Base-by-base conservation (phyloP, 2,329 filamentous ascomycete species). In the Trichoderma polysporum region DNA sequence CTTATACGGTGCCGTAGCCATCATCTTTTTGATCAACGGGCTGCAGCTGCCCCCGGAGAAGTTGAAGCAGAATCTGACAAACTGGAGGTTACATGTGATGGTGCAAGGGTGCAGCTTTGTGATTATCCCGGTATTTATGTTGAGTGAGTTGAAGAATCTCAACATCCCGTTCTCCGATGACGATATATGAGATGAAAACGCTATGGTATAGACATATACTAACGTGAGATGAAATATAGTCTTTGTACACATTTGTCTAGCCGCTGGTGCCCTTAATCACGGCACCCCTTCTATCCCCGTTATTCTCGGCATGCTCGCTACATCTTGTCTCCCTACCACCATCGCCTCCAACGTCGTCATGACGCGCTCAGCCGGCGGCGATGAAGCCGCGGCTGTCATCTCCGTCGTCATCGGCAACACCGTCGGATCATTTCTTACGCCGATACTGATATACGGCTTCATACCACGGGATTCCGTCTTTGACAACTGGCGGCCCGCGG, bases 281-380 rank as follows among this genome's bases (percentile, higher is more conserved):
- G 77, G 85, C 1, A 84, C 83, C 25, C 88, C 91, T 73, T 87
- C 90, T 64, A 81, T 85, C 0, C 86, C 87, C 66, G 82, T 92
- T 47, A 78, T 92, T 33, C 84, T 90, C 3, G 90, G 90, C 10
- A 86, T 91, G 75, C 82, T 91, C 3, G 85, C 90, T 45, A 82
- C 88, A 1, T 84, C 87, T n/a, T 90, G 86, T 73, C 85, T 91
- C 4, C 89, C 90, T 1, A 92, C 90, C 0, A 92, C 90, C 0
- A 90, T 92, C 72, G 85, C 88, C 8, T 91, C 87, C 53, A 92
- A 92, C 74, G 88, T 91, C 8, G 88, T 92, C 47, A 91, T 92
- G 89, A 92, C 90, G 6, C 80, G 88, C 29, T 83, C 86, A 45
- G 86, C 90, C 0, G 86, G 89, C 41, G 90, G 90, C 5, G 90